Percentiles rank a stretch among this genome's conserved stretches.
Evolutionary conservation across 805 yeast genomes (phyloP).

Genomic region (Pichia eremophila): DNA sequence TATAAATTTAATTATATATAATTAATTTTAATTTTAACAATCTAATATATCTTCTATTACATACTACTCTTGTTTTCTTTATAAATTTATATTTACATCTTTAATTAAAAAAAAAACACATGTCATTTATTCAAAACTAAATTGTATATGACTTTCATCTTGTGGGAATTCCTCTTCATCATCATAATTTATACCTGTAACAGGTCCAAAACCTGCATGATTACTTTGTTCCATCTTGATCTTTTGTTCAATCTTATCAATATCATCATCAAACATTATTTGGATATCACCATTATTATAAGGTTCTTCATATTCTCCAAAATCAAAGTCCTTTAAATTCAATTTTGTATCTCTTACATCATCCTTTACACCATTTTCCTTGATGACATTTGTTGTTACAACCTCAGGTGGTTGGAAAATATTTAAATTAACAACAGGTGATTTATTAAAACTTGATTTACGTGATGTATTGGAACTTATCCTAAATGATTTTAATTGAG

Average conservation of each 20-base stretch:
- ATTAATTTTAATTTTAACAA: no score
- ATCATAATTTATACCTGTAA: constrained; percentile 18
- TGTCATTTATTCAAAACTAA: constrained; percentile 19
- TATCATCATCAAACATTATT: constrained; percentile 17
- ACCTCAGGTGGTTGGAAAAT: constrained; percentile 1
- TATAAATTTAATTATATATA: constrained; percentile 30
- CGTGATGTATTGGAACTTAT: not conserved
- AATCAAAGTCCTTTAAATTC: constrained; percentile 4
- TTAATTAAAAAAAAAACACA: no score
- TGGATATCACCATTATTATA: constrained; percentile 12
- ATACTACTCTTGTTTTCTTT: no score
- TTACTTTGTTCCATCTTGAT: constrained; percentile 4
- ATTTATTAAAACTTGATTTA: not conserved
- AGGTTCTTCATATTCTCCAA: constrained; percentile 17
- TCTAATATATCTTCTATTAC: no score
- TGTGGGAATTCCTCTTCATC: constrained; percentile 28
- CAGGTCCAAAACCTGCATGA: constrained; percentile 10
- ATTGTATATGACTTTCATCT: constrained; percentile 22
- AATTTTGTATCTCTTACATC: not conserved
- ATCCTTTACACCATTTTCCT: not conserved
- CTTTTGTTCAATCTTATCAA: constrained; percentile 7
- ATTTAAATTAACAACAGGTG: not conserved
- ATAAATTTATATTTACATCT: not conserved
- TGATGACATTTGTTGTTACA: not conserved
- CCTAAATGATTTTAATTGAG: constrained; percentile 8